Conservation (phyloP, 768 basidiomycete species). For the Suillus cothurnatus region DNA sequence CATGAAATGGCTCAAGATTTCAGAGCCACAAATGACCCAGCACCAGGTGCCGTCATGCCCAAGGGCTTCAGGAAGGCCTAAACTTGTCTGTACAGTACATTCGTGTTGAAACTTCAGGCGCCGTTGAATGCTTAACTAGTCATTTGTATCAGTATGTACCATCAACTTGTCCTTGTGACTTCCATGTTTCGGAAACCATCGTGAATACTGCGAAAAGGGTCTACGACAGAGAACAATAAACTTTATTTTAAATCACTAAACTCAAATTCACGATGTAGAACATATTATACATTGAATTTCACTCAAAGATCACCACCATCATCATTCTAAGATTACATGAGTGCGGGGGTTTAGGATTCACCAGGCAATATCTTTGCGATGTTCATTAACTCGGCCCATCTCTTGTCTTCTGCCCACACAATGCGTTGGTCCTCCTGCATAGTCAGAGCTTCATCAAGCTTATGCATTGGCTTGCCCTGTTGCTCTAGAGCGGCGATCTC, state of each 20-base stretch:
- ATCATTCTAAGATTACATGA: neutral
- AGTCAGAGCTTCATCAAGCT: slow-evolving; percentile 46
- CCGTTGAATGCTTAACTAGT: neutral
- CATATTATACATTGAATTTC: neutral
- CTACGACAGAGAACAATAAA: neutral
- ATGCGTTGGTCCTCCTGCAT: slow-evolving; percentile 54
- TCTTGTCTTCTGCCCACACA: slow-evolving; percentile 54
- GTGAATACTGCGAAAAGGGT: too few species aligned
- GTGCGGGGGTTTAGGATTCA: slow-evolving; percentile 12
- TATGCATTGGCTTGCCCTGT: slow-evolving; percentile 30
- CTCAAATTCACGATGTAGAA: neutral
- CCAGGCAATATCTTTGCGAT: slow-evolving; percentile 33
- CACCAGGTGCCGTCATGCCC: slow-evolving; percentile 58
- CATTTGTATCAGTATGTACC: neutral
- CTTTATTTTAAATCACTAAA: neutral
- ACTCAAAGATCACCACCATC: neutral
- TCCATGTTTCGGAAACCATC: neutral
- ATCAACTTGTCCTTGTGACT: neutral
- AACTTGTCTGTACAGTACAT: neutral
- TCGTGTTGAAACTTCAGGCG: neutral
- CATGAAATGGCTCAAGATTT: slow-evolving; percentile 68
- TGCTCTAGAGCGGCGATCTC: slow-evolving; percentile 46
- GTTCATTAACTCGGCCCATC: slow-evolving; percentile 54
- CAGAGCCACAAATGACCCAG: slow-evolving; percentile 50
- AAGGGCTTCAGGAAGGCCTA: slow-evolving; percentile 33